Conservation (phyloP, 257 asterid genomes). For the Solanum okadae region DNA sequence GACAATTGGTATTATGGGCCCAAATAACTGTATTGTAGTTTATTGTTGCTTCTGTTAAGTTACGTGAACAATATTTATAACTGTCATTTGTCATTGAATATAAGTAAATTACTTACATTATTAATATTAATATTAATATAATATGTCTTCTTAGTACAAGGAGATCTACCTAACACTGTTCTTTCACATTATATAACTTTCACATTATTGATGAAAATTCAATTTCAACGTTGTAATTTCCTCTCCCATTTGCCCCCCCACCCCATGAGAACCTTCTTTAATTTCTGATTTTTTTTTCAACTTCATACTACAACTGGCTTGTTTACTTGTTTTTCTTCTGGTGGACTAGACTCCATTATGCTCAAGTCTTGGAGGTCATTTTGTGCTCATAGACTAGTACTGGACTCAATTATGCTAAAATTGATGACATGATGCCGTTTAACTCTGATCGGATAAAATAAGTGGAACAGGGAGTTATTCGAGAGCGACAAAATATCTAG, state of each 20-base stretch:
- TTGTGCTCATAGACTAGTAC: not conserved
- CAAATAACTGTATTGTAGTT: not conserved
- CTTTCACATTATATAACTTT: not conserved
- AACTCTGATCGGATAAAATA: not conserved
- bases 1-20: not conserved
- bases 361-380: not conserved
- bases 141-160: not conserved
- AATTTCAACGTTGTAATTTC: not conserved
- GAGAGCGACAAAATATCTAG: not conserved
- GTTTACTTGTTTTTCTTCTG: not conserved
- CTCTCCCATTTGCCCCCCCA: not conserved
- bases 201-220: not conserved
- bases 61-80: not conserved
- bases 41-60: not conserved
- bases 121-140: not conserved
- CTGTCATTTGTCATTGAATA: not conserved
- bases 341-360: not conserved
- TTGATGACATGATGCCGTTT: too few species aligned
- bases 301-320: not conserved
- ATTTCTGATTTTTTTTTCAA: not conserved
- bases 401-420: not conserved
- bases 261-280: not conserved
- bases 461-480: rapidly evolving
- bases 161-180: not conserved
- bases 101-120: not conserved